phyloP scores from a whole-genome alignment of 2,329 filamentous ascomycete species.

The Arthrinium puccinioides region DNA sequence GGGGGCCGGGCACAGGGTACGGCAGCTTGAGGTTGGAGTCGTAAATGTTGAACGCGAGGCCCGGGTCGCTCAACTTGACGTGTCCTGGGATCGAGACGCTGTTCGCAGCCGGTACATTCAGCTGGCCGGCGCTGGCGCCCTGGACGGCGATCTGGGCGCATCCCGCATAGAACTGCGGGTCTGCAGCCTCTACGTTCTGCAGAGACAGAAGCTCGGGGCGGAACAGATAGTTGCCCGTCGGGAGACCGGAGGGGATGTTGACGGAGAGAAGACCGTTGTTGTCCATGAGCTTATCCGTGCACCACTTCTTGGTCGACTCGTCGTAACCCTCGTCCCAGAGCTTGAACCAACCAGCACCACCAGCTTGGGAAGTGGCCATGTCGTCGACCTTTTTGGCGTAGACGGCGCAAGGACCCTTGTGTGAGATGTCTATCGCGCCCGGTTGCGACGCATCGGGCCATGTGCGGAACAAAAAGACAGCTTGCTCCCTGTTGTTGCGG shows the following conservation, averaged over 20 bases:
- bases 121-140: slow-evolving; percentile 32
- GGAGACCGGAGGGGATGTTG: slow-evolving; percentile 52
- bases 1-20: slow-evolving; percentile 53
- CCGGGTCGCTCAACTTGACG: slow-evolving; percentile 43
- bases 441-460: slow-evolving; percentile 48
- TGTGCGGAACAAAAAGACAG: slow-evolving; percentile 61
- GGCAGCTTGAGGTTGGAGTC: slow-evolving; percentile 40
- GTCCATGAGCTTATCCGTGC: slow-evolving; percentile 59
- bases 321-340: slow-evolving; percentile 66
- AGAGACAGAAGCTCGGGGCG: slow-evolving; percentile 64
- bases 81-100: slow-evolving; percentile 62
- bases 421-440: slow-evolving; percentile 48
- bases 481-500: slow-evolving; percentile 41
- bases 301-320: slow-evolving; percentile 50
- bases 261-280: slow-evolving; percentile 59
- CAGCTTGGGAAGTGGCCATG: slow-evolving; percentile 42
- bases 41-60: slow-evolving; percentile 61
- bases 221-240: slow-evolving; percentile 62
- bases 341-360: slow-evolving; percentile 71
- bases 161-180: slow-evolving; percentile 67
- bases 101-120: slow-evolving; percentile 37
- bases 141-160: slow-evolving; percentile 65
- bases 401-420: slow-evolving; percentile 59
- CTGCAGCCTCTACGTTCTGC: slow-evolving; percentile 49
- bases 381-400: slow-evolving; percentile 65